A percentile compares a stretch with the other conserved stretches of the same genome.
These are phyloP conservation scores for Pestalotiopsis sp. DNA, from an alignment of 2,329 filamentous ascomycete species.

Conservation along the genomic window DNA sequence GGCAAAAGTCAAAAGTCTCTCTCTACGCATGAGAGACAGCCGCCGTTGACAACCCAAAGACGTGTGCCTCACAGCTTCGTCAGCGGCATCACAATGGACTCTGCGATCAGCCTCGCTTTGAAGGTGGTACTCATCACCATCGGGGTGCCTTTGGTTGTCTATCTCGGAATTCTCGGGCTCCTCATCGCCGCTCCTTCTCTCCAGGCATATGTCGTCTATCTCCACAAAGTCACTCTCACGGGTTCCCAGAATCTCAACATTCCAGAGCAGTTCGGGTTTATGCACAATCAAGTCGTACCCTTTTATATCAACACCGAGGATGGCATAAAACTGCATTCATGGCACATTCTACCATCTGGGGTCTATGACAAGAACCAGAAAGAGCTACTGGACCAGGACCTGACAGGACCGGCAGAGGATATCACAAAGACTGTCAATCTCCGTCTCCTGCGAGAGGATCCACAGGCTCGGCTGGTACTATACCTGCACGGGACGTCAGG, in stretches of 20 bases:
- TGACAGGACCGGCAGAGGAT: constrained; percentile 33
- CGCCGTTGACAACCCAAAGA: neutral
- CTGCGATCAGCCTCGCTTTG: neutral
- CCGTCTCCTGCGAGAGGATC: constrained; percentile 44
- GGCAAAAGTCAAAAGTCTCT: neutral
- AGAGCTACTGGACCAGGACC: constrained; percentile 40
- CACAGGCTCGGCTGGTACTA: constrained; percentile 44
- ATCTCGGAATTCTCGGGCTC: constrained; percentile 10
- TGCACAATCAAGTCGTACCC: constrained; percentile 71
- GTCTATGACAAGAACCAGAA: constrained; percentile 63
- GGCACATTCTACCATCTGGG: constrained; percentile 74
- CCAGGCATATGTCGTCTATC: constrained; percentile 59
- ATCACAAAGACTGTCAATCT: constrained; percentile 40
- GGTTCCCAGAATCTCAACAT: constrained; percentile 63
- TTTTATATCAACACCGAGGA: constrained; percentile 69
- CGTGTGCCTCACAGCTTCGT: neutral
- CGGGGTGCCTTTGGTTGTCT: neutral
- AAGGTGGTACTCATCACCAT: neutral
- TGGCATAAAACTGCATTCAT: constrained; percentile 69
- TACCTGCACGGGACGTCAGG: constrained; percentile 60
- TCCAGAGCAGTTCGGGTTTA: constrained; percentile 71
- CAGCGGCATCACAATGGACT: neutral
- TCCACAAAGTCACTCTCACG: constrained; percentile 54
- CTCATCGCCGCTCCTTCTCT: constrained; percentile 29
- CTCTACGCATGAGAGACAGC: neutral